Conservation (phyloP, 306 rosid genomes). For the Sphenostylis stenocarpa region DNA sequence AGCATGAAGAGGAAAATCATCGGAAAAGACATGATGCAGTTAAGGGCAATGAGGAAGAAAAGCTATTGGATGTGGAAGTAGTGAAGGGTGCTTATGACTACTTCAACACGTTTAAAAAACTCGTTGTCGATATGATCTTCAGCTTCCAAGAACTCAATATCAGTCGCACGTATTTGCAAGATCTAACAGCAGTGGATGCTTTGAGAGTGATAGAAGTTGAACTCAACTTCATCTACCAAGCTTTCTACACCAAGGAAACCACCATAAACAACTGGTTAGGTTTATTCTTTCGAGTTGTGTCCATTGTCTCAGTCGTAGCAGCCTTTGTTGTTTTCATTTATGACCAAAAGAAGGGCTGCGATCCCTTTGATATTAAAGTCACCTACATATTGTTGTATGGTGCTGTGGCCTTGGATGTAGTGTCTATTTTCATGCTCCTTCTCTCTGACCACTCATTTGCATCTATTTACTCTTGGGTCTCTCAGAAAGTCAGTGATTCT, state of each 20-base stretch:
- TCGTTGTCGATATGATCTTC: conserved; percentile 48
- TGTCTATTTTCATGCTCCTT: conserved; percentile 29
- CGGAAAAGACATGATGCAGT: no score
- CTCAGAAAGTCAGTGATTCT: neutral
- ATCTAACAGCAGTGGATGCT: neutral
- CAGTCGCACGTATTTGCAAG: conserved; percentile 31
- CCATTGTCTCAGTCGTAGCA: neutral
- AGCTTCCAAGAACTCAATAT: conserved; percentile 33
- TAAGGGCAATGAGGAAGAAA: fast-evolving
- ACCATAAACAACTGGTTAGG: conserved; percentile 1
- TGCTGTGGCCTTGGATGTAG: conserved; percentile 42
- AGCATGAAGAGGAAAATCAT: no score
- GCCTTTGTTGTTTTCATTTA: conserved; percentile 30
- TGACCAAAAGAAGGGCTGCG: conserved; percentile 20
- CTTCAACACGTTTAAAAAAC: conserved; percentile 40
- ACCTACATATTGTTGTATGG: conserved; percentile 47
- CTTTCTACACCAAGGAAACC: conserved; percentile 46
- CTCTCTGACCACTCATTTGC: conserved; percentile 45
- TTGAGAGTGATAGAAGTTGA: conserved; percentile 39
- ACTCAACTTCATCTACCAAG: conserved; percentile 51
- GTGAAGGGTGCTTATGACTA: conserved; percentile 33
- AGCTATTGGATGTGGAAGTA: neutral
- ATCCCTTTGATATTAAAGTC: conserved; percentile 33
- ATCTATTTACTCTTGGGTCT: neutral
- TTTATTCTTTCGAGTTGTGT: conserved; percentile 6